Percentiles rank a stretch among this genome's conserved stretches.
Conservation (phyloP, 2,329 filamentous ascomycete genomes). For the Pyrenochaeta sp. region DNA sequence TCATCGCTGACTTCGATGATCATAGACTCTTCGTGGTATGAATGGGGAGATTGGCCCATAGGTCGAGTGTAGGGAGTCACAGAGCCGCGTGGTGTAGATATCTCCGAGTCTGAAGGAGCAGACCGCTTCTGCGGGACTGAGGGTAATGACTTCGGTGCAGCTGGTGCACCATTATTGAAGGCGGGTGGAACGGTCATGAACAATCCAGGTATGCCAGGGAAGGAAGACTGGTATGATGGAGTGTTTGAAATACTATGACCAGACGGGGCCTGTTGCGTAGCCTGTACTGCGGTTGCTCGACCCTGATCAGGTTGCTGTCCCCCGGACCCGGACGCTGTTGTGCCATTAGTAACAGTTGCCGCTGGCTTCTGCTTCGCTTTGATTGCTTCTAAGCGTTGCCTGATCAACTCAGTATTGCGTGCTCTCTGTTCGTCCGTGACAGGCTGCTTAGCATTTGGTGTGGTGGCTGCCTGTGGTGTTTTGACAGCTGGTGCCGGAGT, state of each 20-base stretch:
- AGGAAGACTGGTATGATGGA: constrained; percentile 21
- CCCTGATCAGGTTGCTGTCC: constrained; percentile 3
- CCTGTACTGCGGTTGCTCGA: neutral
- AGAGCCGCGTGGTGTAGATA: constrained; percentile 44
- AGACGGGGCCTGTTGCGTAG: constrained; percentile 8
- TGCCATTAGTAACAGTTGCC: constrained; percentile 12
- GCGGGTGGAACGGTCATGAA: constrained; percentile 53
- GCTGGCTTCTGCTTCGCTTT: constrained; percentile 33
- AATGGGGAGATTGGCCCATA: constrained; percentile 64
- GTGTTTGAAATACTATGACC: constrained; percentile 6
- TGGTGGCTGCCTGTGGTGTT: constrained; percentile 23
- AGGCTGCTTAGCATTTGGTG: constrained; percentile 23
- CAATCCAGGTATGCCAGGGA: constrained; percentile 61
- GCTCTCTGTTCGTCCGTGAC: constrained; percentile 55
- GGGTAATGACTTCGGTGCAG: constrained; percentile 12
- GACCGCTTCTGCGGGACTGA: constrained; percentile 61
- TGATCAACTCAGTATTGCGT: constrained; percentile 77
- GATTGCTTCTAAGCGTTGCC: constrained; percentile 78
- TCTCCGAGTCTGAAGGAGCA: constrained; percentile 74
- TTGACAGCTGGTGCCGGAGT: constrained; percentile 16
- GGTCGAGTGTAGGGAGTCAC: constrained; percentile 63
- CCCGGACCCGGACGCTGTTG: constrained; percentile 11
- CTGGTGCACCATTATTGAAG: constrained; percentile 9
- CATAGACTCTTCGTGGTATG: constrained; percentile 66
- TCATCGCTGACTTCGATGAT: constrained; percentile 88